Evolutionary conservation across 2,329 filamentous ascomycete genomes (phyloP).

Genomic region (Trichophyton schoenleinii): DNA sequence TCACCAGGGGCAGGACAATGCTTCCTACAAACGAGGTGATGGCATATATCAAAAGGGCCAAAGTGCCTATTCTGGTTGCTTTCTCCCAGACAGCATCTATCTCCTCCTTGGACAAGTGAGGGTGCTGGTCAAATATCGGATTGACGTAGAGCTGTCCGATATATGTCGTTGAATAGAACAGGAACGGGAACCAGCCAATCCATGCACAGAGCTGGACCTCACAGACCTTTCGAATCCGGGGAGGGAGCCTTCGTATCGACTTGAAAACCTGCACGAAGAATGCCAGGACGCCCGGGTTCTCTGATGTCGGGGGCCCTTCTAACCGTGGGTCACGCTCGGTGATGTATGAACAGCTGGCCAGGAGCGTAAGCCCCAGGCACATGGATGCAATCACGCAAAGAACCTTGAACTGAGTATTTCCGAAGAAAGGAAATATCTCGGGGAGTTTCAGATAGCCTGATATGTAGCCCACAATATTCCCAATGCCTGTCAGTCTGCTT

Average conservation of each 20-base stretch:
- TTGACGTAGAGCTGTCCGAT: constrained; percentile 87
- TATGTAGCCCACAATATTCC: constrained; percentile 82
- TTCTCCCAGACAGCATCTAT: constrained; percentile 70
- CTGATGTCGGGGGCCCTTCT: constrained; percentile 49
- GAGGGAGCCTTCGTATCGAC: constrained; percentile 65
- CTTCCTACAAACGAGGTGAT: constrained; percentile 72
- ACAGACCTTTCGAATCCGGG: constrained; percentile 72
- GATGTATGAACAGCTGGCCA: constrained; percentile 57
- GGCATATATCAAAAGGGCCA: constrained; percentile 79
- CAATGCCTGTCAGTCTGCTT: constrained; percentile 69
- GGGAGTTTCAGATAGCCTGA: constrained; percentile 76
- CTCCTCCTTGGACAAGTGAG: constrained; percentile 61
- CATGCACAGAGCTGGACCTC: constrained; percentile 74
- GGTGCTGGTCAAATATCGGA: constrained; percentile 63
- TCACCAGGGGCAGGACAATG: constrained; percentile 70
- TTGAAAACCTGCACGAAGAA: constrained; percentile 71
- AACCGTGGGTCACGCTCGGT: constrained; percentile 67
- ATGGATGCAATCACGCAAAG: constrained; percentile 76
- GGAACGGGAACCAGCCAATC: constrained; percentile 90
- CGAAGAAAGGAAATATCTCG: constrained; percentile 62
- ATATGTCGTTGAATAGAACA: constrained; percentile 92
- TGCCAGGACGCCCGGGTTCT: constrained; percentile 53
- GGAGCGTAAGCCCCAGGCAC: constrained; percentile 55
- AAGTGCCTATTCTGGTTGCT: constrained; percentile 75
- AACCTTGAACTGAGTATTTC: constrained; percentile 82